These are phyloP conservation scores for Pyrenophora graminea DNA, from an alignment of 2,329 filamentous ascomycete species.

Conservation along the genomic window DNA sequence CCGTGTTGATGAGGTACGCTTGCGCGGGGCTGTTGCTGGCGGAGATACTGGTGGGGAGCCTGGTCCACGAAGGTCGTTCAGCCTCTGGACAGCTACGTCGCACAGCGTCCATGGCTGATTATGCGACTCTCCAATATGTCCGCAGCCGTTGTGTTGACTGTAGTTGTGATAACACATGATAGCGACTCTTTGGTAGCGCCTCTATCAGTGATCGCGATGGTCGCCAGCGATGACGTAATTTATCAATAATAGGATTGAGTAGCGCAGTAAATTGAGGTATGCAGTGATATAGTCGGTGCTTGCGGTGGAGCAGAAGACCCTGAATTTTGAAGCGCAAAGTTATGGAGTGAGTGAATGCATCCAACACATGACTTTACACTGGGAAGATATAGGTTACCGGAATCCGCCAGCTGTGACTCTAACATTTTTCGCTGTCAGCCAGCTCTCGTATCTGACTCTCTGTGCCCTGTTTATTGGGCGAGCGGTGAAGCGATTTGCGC, in stretches of 20 bases:
- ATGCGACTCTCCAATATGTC: slow-evolving; percentile 38
- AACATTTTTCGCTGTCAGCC: not conserved
- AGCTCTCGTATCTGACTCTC: slow-evolving; percentile 1
- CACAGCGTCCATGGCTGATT: slow-evolving; percentile 37
- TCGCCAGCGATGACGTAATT: slow-evolving; percentile 15
- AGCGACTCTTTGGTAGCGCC: not conserved
- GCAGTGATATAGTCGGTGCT: slow-evolving; percentile 6
- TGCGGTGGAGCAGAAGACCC: slow-evolving; percentile 9
- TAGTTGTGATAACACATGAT: slow-evolving; percentile 42
- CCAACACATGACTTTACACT: slow-evolving; percentile 4
- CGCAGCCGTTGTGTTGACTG: slow-evolving; percentile 41
- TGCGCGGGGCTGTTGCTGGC: slow-evolving; percentile 19
- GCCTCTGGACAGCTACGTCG: slow-evolving; percentile 24
- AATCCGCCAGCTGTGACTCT: not conserved
- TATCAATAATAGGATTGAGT: slow-evolving; percentile 2
- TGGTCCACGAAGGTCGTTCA: slow-evolving; percentile 34
- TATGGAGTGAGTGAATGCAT: slow-evolving; percentile 2
- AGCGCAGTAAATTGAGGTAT: slow-evolving; percentile 4
- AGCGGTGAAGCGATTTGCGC: slow-evolving; percentile 22
- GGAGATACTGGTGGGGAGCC: slow-evolving; percentile 33
- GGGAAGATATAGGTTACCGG: not conserved
- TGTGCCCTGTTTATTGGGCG: slow-evolving; percentile 14
- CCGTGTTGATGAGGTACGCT: slow-evolving; percentile 27
- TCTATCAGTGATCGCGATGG: not conserved
- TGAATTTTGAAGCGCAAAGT: slow-evolving; percentile 3